Evolutionary conservation across 805 yeast genomes (phyloP).

Genomic region (Pichia paraexigua): DNA sequence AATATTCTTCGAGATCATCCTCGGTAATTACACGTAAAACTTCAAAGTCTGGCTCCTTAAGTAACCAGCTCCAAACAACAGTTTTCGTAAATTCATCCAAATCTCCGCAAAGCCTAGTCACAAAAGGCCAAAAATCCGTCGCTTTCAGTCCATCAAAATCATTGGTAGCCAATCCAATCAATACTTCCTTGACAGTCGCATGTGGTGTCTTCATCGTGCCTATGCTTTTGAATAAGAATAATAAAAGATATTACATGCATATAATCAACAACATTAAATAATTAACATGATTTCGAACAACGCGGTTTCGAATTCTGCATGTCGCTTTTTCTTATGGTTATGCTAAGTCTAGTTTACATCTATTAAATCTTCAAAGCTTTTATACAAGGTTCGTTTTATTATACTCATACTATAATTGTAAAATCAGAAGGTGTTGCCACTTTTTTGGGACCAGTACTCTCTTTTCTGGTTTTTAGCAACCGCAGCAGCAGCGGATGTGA

Average conservation of each 20-base stretch:
- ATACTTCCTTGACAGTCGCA: constrained; percentile 24
- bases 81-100: constrained; percentile 27
- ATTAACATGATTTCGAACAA: background rate
- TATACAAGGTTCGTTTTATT: background rate
- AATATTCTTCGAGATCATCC: background rate
- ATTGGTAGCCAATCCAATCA: constrained; percentile 31
- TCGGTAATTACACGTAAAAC: constrained; percentile 7
- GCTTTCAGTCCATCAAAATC: constrained; percentile 28
- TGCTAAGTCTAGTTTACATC: background rate
- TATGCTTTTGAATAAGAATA: background rate
- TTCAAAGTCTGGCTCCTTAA: constrained; percentile 20
- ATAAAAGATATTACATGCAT: background rate
- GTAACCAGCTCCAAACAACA: constrained; percentile 33
- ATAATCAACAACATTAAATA: background rate
- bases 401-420: too few relatives aligned
- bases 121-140: constrained; percentile 28
- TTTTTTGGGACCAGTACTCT: constrained; percentile 47
- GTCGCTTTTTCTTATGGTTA: background rate
- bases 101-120: constrained; percentile 10
- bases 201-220: constrained; percentile 25
- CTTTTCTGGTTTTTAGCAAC: constrained; percentile 63
- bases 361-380: background rate
- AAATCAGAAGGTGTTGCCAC: constrained; percentile 43
- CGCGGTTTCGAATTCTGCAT: background rate
- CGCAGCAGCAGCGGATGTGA: constrained; percentile 54